Conservation (phyloP, 495 filamentous ascomycete genomes). For the Penicillium cataractarum region DNA sequence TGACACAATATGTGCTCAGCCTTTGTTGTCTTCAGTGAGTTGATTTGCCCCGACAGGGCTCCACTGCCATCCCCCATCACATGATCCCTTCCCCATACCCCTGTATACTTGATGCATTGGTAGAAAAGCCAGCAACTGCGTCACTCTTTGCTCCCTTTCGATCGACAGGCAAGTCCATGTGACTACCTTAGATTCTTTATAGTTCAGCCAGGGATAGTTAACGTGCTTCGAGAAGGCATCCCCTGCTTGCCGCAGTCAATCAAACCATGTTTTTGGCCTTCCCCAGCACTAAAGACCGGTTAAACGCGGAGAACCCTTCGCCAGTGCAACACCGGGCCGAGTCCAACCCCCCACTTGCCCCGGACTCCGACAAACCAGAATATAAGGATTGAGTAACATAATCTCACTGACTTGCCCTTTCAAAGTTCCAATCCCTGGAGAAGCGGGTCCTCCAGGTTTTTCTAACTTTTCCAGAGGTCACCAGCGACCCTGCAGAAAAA, state of each 20-base stretch:
- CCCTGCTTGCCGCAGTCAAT: background rate
- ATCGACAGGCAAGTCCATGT: background rate
- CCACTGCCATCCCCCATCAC: background rate
- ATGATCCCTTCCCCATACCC: background rate
- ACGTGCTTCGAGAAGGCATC: background rate
- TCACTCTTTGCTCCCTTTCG: background rate
- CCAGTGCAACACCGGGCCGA: conserved; percentile 5
- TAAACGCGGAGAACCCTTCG: conserved; percentile 15
- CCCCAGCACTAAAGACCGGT: conserved; percentile 2
- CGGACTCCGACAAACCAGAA: conserved; percentile 11
- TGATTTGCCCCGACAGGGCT: too few species aligned
- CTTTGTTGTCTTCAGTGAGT: background rate
- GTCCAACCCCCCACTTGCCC: conserved; percentile 5
- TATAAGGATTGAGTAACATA: conserved; percentile 20
- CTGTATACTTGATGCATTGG: background rate
- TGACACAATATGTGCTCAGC: background rate
- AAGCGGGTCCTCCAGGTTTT: conserved; percentile 1
- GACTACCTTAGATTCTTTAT: background rate
- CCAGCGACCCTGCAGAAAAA: background rate
- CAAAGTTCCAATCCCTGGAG: background rate
- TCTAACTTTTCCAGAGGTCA: conserved; percentile 12
- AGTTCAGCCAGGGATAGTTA: background rate
- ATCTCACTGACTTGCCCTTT: conserved; percentile 7
- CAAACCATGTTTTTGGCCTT: background rate
- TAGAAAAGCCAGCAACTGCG: background rate